Evolutionary conservation across 805 yeast genomes (phyloP).

Genomic region (Saccharomycopsis sp.): DNA sequence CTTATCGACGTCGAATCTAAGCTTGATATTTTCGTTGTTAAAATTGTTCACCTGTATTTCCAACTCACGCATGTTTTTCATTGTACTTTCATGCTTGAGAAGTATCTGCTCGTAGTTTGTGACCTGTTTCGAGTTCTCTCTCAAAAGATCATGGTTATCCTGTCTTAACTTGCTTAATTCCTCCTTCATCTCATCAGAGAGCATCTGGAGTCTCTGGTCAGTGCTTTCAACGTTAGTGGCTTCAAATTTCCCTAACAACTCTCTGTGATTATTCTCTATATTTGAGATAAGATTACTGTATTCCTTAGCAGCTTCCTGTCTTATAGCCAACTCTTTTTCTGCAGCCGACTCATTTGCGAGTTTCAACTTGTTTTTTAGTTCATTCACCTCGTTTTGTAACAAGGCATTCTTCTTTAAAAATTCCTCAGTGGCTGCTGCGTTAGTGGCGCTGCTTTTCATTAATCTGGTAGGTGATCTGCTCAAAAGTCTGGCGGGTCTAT

Average conservation of each 20-base stretch:
- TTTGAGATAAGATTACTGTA: conserved; percentile 9
- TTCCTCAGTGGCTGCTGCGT: not conserved
- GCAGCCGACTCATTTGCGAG: conserved; percentile 2
- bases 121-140: conserved; percentile 9
- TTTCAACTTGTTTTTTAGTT: conserved; percentile 2
- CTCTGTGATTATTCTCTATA: conserved; percentile 22
- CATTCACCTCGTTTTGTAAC: not conserved
- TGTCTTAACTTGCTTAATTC: conserved; percentile 17
- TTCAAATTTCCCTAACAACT: conserved; percentile 37
- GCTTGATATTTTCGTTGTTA: conserved; percentile 15
- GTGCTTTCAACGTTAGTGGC: conserved; percentile 45
- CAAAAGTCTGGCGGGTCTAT: not conserved
- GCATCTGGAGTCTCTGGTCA: conserved; percentile 30
- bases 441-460: not conserved
- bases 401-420: not conserved
- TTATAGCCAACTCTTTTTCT: conserved; percentile 7
- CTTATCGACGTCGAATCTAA: conserved; percentile 13
- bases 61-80: conserved; percentile 7
- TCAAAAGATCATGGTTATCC: conserved; percentile 14
- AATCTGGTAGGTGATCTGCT: not conserved
- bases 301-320: conserved; percentile 16
- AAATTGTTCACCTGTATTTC: conserved; percentile 16
- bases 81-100: conserved; percentile 6
- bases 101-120: conserved; percentile 13
- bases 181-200: conserved; percentile 10